Evolutionary conservation across 345 rosid genomes (phyloP), one percentile per base, ranked within the genome.

Genomic region (Euphorbia pulcherrima): DNA sequence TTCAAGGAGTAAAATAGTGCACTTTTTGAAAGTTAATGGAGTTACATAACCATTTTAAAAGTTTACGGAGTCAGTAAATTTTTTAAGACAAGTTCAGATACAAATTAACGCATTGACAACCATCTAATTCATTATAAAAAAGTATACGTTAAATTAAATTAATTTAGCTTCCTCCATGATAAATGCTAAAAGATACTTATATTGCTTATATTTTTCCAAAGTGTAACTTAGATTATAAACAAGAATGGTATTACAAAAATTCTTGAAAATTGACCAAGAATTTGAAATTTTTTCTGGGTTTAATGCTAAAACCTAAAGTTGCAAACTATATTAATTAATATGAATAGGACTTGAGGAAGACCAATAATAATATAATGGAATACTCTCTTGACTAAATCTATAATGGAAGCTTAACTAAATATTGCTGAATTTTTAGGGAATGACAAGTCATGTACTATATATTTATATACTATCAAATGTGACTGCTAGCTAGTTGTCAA

Each of bases 311-410:
- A 64, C 69, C 75, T 64, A 64, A 44, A 56, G 20, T 50, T 64
- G 75, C 66, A 47, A 17, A 37, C 75, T 65, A 33, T 29, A 72
- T 47, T 46, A 64, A 72, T 47, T 46, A 64, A 72, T 64, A 62
- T 46, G 58, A 64, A 53, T 37, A n/a, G 41, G 64, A 62, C 53
- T 26, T 13, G 53, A 24, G 16, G 53, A 14, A 14, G 62, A 26
- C 21, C 16, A 26, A 23, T 13, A 17, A 52, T 2, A 41, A 7
- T 41, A 2, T 9, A 17, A 21, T 6, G 11, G 27, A 44, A 69
- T 60, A 17, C 35, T 14, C 60, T 23, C 12, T 21, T 35, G 72
- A 52, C 47, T 46, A 17, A 41, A 41, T 23, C 27, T 11, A 50
- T 16, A 35, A 14, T 71, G 75, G 69, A 57, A 64, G 58, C 20